Conservation (phyloP, 2,329 filamentous ascomycete genomes). For the Aspergillus spinulosporus region DNA sequence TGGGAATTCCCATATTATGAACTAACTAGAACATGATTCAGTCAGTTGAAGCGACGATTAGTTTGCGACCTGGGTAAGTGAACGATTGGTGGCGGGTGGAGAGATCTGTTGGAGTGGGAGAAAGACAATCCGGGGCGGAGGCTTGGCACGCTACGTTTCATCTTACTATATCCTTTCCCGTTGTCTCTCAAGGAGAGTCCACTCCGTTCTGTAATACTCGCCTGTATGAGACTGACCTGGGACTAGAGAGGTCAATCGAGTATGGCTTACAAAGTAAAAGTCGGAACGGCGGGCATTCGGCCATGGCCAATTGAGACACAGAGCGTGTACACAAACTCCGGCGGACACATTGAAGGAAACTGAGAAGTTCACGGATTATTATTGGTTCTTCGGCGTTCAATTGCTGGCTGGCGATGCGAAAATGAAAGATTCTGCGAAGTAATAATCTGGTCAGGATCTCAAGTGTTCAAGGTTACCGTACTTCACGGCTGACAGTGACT, state of each 20-base stretch:
- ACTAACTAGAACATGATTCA: constrained; percentile 16
- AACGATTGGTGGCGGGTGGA: constrained; percentile 8
- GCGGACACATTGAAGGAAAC: background rate
- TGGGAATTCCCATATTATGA: constrained; percentile 54
- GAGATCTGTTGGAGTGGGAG: background rate
- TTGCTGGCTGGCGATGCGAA: background rate
- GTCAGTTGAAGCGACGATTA: constrained; percentile 4
- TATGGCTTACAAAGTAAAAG: background rate
- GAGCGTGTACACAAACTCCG: background rate
- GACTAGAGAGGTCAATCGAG: background rate
- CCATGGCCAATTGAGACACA: background rate
- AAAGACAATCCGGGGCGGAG: background rate
- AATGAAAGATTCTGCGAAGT: background rate
- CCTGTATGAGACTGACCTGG: background rate
- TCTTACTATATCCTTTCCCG: background rate
- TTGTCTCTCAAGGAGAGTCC: background rate
- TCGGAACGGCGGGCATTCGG: background rate
- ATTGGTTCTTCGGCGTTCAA: constrained; percentile 5
- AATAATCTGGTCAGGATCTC: background rate
- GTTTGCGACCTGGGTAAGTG: background rate
- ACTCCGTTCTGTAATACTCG: background rate
- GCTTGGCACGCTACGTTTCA: constrained; percentile 4
- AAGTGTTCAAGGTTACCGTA: background rate
- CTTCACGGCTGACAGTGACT: background rate
- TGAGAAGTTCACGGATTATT: background rate